Conservation (phyloP, 2,329 filamentous ascomycete species). For the Lachnellula cervina region DNA sequence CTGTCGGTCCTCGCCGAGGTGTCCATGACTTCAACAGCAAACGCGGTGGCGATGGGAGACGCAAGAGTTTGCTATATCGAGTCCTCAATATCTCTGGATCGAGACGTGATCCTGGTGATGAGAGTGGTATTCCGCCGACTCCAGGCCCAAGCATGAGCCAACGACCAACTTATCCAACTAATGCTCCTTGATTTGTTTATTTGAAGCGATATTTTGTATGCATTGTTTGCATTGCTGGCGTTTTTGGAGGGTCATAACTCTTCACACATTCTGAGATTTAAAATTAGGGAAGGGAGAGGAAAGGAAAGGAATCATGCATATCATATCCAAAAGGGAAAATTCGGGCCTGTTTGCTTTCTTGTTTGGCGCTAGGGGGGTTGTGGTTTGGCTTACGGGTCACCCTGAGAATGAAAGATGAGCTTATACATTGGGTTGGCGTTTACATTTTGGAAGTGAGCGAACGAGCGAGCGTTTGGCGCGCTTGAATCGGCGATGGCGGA, state of each 20-base stretch:
- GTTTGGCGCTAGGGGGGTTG: neutral
- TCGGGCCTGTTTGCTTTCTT: neutral
- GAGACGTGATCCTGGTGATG: neutral
- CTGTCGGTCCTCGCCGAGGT: constrained; percentile 13
- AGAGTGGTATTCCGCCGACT: constrained; percentile 1
- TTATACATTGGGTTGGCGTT: neutral
- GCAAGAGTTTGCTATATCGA: constrained; percentile 26
- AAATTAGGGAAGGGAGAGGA: neutral
- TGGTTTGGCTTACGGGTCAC: neutral
- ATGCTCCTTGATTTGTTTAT: neutral
- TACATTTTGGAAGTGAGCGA: neutral
- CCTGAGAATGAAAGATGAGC: neutral
- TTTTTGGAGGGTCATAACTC: neutral
- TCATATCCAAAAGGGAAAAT: neutral
- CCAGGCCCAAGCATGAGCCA: neutral
- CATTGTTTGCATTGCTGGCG: neutral
- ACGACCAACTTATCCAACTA: neutral
- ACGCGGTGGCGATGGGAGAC: constrained; percentile 17
- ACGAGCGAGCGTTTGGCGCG: neutral
- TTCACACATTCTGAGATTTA: neutral
- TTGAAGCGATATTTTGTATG: neutral
- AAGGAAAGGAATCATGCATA: neutral
- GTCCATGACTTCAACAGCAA: constrained; percentile 10
- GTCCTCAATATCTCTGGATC: constrained; percentile 23
- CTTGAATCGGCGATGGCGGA: too few species aligned